Conservation (phyloP, 768 basidiomycete species). For the Symmetrospora coprosmae region DNA sequence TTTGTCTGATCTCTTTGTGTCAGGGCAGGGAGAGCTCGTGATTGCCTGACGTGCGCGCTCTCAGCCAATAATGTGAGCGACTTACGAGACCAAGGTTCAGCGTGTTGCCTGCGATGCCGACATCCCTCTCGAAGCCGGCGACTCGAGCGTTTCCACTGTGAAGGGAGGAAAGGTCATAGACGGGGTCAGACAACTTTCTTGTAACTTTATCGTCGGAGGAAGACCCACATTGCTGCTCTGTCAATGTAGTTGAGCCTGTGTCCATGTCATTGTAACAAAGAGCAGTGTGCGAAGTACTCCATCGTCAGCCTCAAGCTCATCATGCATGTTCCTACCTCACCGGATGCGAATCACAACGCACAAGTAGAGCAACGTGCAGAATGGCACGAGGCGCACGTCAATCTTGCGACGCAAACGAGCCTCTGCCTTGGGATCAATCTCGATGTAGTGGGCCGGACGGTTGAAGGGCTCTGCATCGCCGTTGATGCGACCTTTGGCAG, state of each 20-base stretch:
- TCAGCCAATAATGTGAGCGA: not conserved
- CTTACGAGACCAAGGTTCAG: constrained; percentile 5
- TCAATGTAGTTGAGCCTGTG: constrained; percentile 9
- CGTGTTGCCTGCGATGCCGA: constrained; percentile 6
- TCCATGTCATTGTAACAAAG: no score
- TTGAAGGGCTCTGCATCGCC: not conserved
- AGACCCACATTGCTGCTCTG: not conserved
- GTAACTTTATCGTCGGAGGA: not conserved
- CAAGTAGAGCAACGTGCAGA: constrained; percentile 10
- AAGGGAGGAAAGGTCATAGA: not conserved
- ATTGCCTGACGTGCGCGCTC: not conserved
- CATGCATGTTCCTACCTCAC: not conserved
- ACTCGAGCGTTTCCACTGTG: constrained; percentile 22
- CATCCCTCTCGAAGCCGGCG: constrained; percentile 22
- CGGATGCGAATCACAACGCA: no score
- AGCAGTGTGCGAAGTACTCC: no score
- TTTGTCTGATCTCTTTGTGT: no score
- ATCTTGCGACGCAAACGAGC: constrained; percentile 1
- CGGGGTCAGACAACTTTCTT: no score
- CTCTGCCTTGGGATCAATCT: constrained; percentile 15
- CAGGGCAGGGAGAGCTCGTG: no score
- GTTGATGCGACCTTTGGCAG: not conserved
- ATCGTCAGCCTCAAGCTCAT: not conserved
- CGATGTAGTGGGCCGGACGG: not conserved
- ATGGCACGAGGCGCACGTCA: constrained; percentile 5